Base-by-base conservation (phyloP, 768 basidiomycete species). In the Pisolithus orientalis region DNA sequence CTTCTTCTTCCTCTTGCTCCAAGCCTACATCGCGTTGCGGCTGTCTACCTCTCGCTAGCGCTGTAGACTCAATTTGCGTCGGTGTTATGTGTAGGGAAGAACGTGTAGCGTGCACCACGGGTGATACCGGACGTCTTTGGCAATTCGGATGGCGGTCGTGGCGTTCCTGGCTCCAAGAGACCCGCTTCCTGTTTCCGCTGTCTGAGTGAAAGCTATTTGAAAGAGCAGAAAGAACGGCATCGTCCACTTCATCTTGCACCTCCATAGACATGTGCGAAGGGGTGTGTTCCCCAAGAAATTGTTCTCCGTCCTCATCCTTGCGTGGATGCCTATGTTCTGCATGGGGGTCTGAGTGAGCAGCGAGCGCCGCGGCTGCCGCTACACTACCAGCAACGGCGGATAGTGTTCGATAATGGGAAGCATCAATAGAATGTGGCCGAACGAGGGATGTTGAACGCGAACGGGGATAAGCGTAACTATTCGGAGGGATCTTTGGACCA, bases 131-230 rank as follows among this genome's bases (percentile, higher is more conserved):
- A 34, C 64, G 60, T 25, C 70, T 67, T 16, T 78, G 66, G 58
- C 78, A 79, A 0, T 70, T 74, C 6, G 44, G 2, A 1, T 56
- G 44, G 40, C 27, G 62, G 10, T 55, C 54, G 5, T 62, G 60
- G 9, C 78, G 72, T 55, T 87, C 85, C 34, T 74, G 77, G 59
- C 81, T 87, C 85, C 85, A 90, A 2, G 83, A 83, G 6, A 85
- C 77, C 27, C 76, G 78, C 62, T 81, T 83, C 49, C 75, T 71
- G 39, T 73, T 70, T 3, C 79, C 80, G 17, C 75, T 69, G 50
- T 93, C 92, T 0, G 92, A 93, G 62, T 85, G 79, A 60, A 89
- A 82, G 59, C 89, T 90, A 28, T 87, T 87, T 3, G 80, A 76
- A 65, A 93, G 73, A 6, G 77, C 74, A 24, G 81, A 68, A 11